Conservation (phyloP, 176 grass and related monocot genomes). For the Musa schizocarpa region DNA sequence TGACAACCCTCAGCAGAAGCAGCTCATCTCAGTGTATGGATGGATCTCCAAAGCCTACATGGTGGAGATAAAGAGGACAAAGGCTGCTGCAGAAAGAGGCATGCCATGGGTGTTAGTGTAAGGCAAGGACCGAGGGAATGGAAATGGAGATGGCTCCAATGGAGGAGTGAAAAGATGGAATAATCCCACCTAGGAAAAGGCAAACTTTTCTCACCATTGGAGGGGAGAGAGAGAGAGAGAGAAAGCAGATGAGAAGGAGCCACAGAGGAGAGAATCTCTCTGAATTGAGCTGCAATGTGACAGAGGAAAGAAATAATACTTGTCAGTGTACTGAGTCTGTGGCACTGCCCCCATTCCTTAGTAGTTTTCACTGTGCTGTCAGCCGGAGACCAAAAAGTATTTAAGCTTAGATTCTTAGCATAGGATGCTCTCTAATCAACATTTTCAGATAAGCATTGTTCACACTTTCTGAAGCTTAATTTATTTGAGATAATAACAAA, state of each 20-base stretch:
- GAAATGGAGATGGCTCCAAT: not conserved
- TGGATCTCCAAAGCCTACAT: not conserved
- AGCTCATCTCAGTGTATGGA: not conserved
- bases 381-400: too few relatives aligned
- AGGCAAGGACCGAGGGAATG: not conserved
- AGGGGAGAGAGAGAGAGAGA: not conserved
- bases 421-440: too few relatives aligned
- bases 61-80: not conserved
- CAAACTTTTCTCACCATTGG: not conserved
- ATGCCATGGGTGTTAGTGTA: not conserved
- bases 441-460: too few relatives aligned
- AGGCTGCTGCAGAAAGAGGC: not conserved
- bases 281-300: not conserved
- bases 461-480: too few relatives aligned
- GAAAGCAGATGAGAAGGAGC: not conserved
- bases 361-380: too few relatives aligned
- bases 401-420: too few relatives aligned
- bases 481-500: too few relatives aligned
- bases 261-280: not conserved
- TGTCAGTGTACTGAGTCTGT: not conserved
- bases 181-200: conserved; percentile 8
- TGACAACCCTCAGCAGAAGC: not conserved
- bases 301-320: not conserved
- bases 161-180: not conserved
- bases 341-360: not conserved